Evolutionary conservation across 352 stramenopile genomes (phyloP).

Genomic region (Globisporangium parvum): DNA sequence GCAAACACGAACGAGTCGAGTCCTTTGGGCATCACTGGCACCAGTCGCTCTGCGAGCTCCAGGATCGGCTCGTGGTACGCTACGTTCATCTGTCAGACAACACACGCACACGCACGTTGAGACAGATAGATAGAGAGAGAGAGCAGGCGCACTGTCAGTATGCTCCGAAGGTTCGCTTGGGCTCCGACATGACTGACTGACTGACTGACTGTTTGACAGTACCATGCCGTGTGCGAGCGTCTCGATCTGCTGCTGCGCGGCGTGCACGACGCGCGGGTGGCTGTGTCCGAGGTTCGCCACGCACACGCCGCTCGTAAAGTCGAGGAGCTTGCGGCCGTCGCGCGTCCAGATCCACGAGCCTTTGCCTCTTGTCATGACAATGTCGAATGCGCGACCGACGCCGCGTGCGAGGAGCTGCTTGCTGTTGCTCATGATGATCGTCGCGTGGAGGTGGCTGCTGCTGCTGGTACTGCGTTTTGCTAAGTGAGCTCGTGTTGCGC

Average conservation of each 20-base stretch:
- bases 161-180: no score
- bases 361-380: constrained; percentile 76
- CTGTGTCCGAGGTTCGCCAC: constrained; percentile 90
- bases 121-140: no score
- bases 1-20: constrained; percentile 89
- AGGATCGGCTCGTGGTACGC: constrained; percentile 91
- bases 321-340: constrained; percentile 83
- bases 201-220: no score
- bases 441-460: not conserved
- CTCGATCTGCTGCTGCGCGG: constrained; percentile 85
- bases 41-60: constrained; percentile 77
- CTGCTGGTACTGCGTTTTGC: not conserved
- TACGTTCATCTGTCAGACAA: constrained; percentile 78
- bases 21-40: constrained; percentile 62
- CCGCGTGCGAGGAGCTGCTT: constrained; percentile 65
- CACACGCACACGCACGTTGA: not conserved
- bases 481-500: not conserved
- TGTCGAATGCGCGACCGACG: constrained; percentile 77
- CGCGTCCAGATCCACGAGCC: constrained; percentile 84
- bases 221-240: constrained; percentile 73
- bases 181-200: constrained; percentile 13
- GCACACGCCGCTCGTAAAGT: constrained; percentile 93
- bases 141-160: no score
- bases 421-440: constrained; percentile 7
- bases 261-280: constrained; percentile 88